Evolutionary conservation across 2,329 filamentous ascomycete genomes (phyloP).

Genomic region (Scolecobasidium constrictum): DNA sequence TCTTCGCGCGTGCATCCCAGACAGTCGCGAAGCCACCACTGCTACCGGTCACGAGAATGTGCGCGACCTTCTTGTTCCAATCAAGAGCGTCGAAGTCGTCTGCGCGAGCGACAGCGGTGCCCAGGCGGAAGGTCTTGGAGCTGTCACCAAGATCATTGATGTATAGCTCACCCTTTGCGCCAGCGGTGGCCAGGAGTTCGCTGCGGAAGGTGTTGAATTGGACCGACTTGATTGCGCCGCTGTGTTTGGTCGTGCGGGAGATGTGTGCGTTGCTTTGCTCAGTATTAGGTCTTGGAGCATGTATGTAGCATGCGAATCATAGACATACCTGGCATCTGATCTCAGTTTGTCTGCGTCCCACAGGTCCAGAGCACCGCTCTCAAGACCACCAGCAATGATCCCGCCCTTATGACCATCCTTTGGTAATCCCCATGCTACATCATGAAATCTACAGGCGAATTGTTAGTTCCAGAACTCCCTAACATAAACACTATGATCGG

Average conservation of each 20-base stretch:
- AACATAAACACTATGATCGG: background rate
- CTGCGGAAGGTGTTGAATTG: constrained; percentile 94
- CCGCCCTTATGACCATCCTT: constrained; percentile 70
- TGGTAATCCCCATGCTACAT: constrained; percentile 85
- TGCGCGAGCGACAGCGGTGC: constrained; percentile 75
- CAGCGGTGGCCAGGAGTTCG: constrained; percentile 84
- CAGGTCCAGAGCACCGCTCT: constrained; percentile 85
- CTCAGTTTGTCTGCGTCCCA: constrained; percentile 76
- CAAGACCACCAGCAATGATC: constrained; percentile 88
- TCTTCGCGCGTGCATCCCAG: constrained; percentile 97
- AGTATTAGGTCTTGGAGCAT: background rate
- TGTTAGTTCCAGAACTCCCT: constrained; percentile 12
- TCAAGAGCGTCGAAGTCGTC: constrained; percentile 95
- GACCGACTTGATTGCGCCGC: constrained; percentile 81
- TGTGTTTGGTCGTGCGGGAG: constrained; percentile 81
- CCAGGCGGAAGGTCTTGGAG: constrained; percentile 76
- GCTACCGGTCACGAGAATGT: constrained; percentile 91
- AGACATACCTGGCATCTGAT: constrained; percentile 37
- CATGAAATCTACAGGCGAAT: constrained; percentile 67
- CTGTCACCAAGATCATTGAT: constrained; percentile 91
- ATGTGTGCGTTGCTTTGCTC: constrained; percentile 59
- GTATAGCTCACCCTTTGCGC: constrained; percentile 90
- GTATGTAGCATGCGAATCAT: constrained; percentile 13
- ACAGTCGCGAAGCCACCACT: constrained; percentile 92
- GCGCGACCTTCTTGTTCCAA: constrained; percentile 96